These are phyloP conservation scores for Cladophialophora psammophila DNA, from an alignment of 2,329 filamentous ascomycete genomes.

Conservation along the genomic window DNA sequence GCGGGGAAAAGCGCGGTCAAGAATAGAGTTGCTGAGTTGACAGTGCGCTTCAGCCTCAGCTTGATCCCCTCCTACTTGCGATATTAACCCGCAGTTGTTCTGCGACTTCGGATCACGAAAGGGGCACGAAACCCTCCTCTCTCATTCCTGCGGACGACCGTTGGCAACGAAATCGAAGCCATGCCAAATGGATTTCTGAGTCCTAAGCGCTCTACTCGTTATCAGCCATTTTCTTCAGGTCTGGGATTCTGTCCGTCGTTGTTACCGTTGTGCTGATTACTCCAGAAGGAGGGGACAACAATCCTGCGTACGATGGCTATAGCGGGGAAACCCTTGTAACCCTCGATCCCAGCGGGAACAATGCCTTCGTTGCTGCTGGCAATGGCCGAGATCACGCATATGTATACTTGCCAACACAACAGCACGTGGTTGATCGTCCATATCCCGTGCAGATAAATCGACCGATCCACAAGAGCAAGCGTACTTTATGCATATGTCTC, in stretches of 20 bases:
- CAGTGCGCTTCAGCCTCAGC: constrained; percentile 2
- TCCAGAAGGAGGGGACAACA: background rate
- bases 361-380: background rate
- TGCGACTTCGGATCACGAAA: background rate
- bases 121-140: background rate
- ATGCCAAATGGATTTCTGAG: constrained; percentile 2
- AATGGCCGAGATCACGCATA: background rate
- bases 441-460: background rate
- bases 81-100: background rate
- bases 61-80: background rate
- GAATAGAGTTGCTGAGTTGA: background rate
- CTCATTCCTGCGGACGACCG: background rate
- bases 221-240: background rate
- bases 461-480: background rate
- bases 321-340: background rate
- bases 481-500: background rate
- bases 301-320: background rate
- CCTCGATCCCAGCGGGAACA: background rate
- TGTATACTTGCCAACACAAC: background rate
- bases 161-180: background rate
- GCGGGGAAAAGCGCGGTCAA: background rate
- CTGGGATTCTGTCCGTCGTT: background rate
- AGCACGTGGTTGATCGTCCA: background rate
- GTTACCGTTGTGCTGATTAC: background rate
- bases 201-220: background rate